Conservation (phyloP, 2,329 filamentous ascomycete genomes). For the Apiospora marii region DNA sequence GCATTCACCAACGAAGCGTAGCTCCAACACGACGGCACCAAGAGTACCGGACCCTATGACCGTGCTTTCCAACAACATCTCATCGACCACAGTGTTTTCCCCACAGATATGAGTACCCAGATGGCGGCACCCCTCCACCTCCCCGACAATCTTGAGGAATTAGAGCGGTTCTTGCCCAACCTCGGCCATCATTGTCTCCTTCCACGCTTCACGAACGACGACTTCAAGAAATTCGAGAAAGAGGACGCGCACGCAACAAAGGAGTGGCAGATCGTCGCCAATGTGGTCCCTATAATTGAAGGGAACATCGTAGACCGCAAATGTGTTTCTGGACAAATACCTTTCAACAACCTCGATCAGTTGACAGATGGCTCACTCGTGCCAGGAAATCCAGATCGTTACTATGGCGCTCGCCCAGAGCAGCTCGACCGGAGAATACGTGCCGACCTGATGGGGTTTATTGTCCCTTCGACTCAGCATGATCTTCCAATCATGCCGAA, state of each 20-base stretch:
- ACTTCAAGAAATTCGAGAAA: conserved; percentile 21
- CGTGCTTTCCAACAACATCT: neutral
- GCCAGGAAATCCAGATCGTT: conserved; percentile 41
- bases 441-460: conserved; percentile 34
- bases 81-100: neutral
- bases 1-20: neutral
- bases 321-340: conserved; percentile 17
- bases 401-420: conserved; percentile 40
- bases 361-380: conserved; percentile 26
- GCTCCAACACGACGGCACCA: neutral
- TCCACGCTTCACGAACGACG: conserved; percentile 20
- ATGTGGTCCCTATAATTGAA: neutral
- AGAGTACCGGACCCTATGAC: neutral
- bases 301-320: neutral
- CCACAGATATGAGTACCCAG: neutral
- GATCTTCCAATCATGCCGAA: conserved; percentile 36
- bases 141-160: conserved; percentile 21
- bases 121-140: neutral
- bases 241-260: conserved; percentile 9
- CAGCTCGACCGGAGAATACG: conserved; percentile 40
- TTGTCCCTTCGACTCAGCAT: conserved; percentile 40
- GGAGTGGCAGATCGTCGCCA: neutral
- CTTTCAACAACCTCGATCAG: conserved; percentile 18
- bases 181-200: conserved; percentile 20
- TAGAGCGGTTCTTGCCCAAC: neutral